Evolutionary conservation across 495 filamentous ascomycete genomes (phyloP).

Genomic region (Pseudevernia furfuracea): DNA sequence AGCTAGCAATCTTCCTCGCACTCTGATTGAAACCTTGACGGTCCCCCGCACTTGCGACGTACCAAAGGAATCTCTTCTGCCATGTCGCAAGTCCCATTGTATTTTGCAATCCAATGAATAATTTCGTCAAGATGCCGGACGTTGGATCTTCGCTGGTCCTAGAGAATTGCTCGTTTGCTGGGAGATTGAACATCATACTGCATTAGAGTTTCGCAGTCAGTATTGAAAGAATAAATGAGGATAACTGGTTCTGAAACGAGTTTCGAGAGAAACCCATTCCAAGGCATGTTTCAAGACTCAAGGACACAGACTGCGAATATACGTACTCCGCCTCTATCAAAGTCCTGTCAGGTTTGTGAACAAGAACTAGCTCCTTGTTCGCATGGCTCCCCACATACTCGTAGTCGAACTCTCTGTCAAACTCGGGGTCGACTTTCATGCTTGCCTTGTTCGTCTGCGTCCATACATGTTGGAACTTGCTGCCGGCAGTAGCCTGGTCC

Average conservation of each 20-base stretch:
- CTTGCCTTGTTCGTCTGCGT: slow-evolving; percentile 44
- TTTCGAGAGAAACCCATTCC: background rate
- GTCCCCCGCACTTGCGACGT: slow-evolving; percentile 55
- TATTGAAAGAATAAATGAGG: background rate
- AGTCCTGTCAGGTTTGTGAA: slow-evolving; percentile 70
- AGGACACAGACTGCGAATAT: background rate
- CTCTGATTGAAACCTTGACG: slow-evolving; percentile 61
- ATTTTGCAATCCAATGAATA: slow-evolving; percentile 54
- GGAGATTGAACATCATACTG: slow-evolving; percentile 76
- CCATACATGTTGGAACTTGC: slow-evolving; percentile 64
- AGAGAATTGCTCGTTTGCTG: slow-evolving; percentile 80
- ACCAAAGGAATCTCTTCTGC: slow-evolving; percentile 80
- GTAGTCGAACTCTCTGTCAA: slow-evolving; percentile 76
- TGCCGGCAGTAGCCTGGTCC: slow-evolving; percentile 55
- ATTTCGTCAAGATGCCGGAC: slow-evolving; percentile 52
- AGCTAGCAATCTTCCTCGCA: slow-evolving; percentile 57
- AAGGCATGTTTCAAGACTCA: background rate
- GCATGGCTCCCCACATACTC: slow-evolving; percentile 75
- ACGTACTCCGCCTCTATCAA: slow-evolving; percentile 74
- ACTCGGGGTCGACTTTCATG: slow-evolving; percentile 60
- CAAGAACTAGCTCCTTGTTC: slow-evolving; percentile 81
- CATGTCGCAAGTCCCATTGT: slow-evolving; percentile 58
- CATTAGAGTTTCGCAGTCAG: background rate
- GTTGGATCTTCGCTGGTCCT: slow-evolving; percentile 46
- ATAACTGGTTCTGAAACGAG: background rate